Percentiles rank a stretch among this genome's conserved stretches.
Conservation (phyloP, 1,284 basidiomycete genomes). For the Fereydounia khargensis region DNA sequence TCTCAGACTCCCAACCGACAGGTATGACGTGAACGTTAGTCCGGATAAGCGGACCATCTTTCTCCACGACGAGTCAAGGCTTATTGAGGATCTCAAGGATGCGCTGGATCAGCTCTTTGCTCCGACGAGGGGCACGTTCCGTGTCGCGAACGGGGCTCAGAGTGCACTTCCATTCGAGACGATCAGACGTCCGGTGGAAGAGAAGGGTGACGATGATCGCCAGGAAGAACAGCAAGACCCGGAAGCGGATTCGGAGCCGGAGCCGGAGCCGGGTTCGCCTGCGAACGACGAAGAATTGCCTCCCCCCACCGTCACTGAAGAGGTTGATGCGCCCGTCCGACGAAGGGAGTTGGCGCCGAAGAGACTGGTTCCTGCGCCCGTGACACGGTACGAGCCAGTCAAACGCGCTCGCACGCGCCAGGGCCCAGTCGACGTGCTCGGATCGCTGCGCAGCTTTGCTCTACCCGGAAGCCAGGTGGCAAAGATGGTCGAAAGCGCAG, state of each 20-base stretch:
- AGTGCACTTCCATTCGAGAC: too few species aligned
- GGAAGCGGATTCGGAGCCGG: too few species aligned
- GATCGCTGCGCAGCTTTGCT: background rate
- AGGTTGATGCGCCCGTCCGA: too few species aligned
- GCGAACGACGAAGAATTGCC: too few species aligned
- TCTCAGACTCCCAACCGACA: constrained; percentile 75
- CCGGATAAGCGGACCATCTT: constrained; percentile 96
- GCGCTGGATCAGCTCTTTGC: constrained; percentile 69
- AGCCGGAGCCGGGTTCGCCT: too few species aligned
- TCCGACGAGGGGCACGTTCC: constrained; percentile 69
- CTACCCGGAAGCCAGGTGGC: background rate
- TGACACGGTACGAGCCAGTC: too few species aligned
- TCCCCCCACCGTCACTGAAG: too few species aligned
- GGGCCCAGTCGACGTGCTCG: background rate
- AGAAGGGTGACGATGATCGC: constrained; percentile 29
- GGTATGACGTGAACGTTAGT: constrained; percentile 91
- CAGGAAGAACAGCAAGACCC: constrained; percentile 12
- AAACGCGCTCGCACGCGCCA: too few species aligned
- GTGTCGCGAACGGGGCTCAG: constrained; percentile 39
- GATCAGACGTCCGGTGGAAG: background rate
- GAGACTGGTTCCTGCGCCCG: too few species aligned
- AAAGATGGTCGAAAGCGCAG: constrained; percentile 59
- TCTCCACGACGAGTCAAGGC: constrained; percentile 79
- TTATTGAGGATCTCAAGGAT: constrained; percentile 65
- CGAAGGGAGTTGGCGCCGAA: too few species aligned